Evolutionary conservation across 2,329 filamentous ascomycete species (phyloP), one percentile per base, ranked within the genome.

Genomic region (Fusarium mundagurra): DNA sequence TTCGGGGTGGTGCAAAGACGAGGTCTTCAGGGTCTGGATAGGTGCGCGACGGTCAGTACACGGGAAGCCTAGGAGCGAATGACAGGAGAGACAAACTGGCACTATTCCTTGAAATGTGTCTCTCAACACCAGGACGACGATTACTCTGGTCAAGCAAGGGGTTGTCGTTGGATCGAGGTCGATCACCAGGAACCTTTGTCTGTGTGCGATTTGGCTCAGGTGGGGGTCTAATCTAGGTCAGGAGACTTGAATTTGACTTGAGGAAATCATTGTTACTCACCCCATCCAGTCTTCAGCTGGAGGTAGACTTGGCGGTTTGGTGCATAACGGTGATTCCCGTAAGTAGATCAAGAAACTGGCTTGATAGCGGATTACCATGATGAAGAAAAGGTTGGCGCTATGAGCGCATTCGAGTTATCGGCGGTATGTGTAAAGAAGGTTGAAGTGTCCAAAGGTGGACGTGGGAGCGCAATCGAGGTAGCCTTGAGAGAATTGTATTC

Each of bases 261-360:
- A 65, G 39, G 33, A 53, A 27, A 34, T 43, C 50, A 60, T 63
- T 58, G 62, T 12, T 55, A 84, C 90, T 81, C 87, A 97, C 93
- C 96, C 95, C 94, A 98, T 97, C 95, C 95, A 98, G 86, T 97
- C 94, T 85, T 97, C 94, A 73, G 92, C 89, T 33, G 94, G 93
- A 74, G 95, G 95, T 51, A 98, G 88, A 73, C 88, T 89, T 73
- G 92, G 86, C 53, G 96, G 96, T 84, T 94, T 97, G 77, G 89
- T 86, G 80, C 95, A 95, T 82, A 98, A 87, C 75, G 95, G 95
- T 74, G 96, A 98, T 69, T 92, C 88, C 83, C 92, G 90, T 79
- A 98, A 86, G 82, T 88, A 88, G 78, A 94, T 86, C 77, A 98
- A 87, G 84, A 93, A 89, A 74, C 95, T 93, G 83, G 90, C 87